These are phyloP conservation scores for Peribolospora kevripleyi DNA, from an alignment of 768 basidiomycete species.

Conservation along the genomic window DNA sequence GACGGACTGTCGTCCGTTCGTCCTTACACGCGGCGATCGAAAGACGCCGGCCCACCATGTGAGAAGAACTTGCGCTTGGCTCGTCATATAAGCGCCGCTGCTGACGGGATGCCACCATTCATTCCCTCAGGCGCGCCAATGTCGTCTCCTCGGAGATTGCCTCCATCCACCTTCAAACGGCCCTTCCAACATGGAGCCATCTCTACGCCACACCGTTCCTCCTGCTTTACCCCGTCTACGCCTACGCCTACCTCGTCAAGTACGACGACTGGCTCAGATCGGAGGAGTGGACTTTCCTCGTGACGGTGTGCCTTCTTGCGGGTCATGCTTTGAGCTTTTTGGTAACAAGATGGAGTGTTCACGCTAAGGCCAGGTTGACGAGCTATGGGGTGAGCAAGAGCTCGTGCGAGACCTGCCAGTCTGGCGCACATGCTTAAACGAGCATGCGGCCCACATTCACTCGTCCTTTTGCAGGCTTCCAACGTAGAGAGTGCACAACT, in stretches of 20 bases:
- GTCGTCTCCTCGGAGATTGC: conserved; percentile 19
- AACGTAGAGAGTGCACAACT: conserved; percentile 50
- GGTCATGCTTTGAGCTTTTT: conserved; percentile 83
- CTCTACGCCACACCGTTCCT: conserved; percentile 23
- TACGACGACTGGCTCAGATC: conserved; percentile 65
- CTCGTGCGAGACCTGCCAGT: not conserved
- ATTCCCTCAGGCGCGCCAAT: not conserved
- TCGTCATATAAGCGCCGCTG: not conserved
- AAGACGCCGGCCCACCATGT: not conserved
- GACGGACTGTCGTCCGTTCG: not conserved
- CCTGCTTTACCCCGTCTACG: conserved; percentile 21
- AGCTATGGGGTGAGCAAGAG: conserved; percentile 36
- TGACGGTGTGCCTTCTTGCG: conserved; percentile 56
- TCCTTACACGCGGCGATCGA: not conserved
- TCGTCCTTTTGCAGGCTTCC: conserved; percentile 24
- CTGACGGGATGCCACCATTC: not conserved
- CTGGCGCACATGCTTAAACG: not conserved
- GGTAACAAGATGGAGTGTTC: conserved; percentile 66
- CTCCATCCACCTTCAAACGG: conserved; percentile 19
- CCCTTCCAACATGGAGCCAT: conserved; percentile 17
- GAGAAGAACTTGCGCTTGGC: not conserved
- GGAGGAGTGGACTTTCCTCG: conserved; percentile 97
- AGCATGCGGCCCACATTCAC: not conserved
- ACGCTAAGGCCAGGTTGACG: conserved; percentile 52
- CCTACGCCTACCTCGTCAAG: conserved; percentile 68